Base-by-base conservation (phyloP, 805 yeast species). In the Starmerella apis region DNA sequence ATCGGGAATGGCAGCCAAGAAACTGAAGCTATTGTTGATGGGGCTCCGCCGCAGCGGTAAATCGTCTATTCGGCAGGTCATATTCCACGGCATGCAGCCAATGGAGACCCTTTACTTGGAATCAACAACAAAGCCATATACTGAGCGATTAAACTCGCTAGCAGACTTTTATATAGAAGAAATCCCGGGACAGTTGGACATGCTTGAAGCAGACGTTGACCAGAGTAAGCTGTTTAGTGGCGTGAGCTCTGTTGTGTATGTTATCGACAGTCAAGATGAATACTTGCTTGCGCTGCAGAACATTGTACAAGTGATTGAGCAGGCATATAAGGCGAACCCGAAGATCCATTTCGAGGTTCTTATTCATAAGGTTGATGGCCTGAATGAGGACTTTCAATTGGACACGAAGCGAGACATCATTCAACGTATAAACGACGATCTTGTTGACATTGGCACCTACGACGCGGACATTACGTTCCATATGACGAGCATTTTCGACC, bases 401-500 rank as follows among this genome's bases (percentile, higher is more conserved):
- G 98, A 92, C 64, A 92, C 96, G 10, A 96, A 88, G 63, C 75
- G 97, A 62, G 97, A 92, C 63, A 92, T 92, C 49, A 87, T 86
- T 86, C 96, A 88, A 64, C 73, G 97, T 57, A 86, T 90, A 0
- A 94, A 94, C 10, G 97, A 92, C 66, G 96, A 88, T 63, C 71
- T 92, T 33, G 71, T 83, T 51, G 97, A 88, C 62, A 75, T 83
- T 56, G 96, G 96, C 0, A 70, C 88, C 30, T 95, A 87, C 61
- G 94, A 92, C 20, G 94, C 87, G 16, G 92, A 86, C 62, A 83
- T 90, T 2, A 80, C 90, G 3, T 92, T 86, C 65, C 92, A 92
- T 65, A 71, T 86, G 59, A 92, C 98, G 1, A 83, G 95, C 1
- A 90, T 92, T 39, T 90, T 88, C 65, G 97, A 92, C 65, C 96